These are phyloP conservation scores for Spathaspora arborariae DNA, from an alignment of 805 yeast genomes.

Conservation along the genomic window DNA sequence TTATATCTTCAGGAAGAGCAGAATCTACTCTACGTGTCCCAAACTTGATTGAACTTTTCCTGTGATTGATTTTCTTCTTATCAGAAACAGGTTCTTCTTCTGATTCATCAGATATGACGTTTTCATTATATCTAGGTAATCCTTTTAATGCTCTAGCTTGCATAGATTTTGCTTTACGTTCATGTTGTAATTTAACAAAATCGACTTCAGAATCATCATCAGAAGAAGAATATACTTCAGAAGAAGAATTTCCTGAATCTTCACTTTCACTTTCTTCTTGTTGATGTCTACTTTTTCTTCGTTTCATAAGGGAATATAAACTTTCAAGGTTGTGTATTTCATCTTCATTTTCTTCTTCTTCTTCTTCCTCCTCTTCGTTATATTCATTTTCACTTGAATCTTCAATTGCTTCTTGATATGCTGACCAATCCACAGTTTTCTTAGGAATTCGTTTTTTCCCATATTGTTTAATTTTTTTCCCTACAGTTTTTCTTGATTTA, in stretches of 20 bases:
- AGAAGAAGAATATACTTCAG: constrained; percentile 28
- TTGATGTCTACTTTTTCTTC: constrained; percentile 6
- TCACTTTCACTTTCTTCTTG: constrained; percentile 14
- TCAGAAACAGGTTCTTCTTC: neutral
- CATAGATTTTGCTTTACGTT: constrained; percentile 55
- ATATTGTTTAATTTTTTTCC: constrained; percentile 7
- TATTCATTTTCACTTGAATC: constrained; percentile 17
- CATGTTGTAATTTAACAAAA: constrained; percentile 68
- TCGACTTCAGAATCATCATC: constrained; percentile 70
- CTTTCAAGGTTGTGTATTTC: constrained; percentile 14
- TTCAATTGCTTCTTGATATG: constrained; percentile 10
- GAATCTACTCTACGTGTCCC: constrained; percentile 36
- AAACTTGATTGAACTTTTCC: constrained; percentile 17
- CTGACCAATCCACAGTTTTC: constrained; percentile 18
- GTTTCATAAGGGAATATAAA: constrained; percentile 19
- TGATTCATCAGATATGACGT: constrained; percentile 2
- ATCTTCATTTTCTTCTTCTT: constrained; percentile 8
- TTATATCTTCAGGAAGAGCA: constrained; percentile 40
- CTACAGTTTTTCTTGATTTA: constrained; percentile 9
- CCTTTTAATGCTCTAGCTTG: constrained; percentile 37
- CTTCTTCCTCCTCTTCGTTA: constrained; percentile 14
- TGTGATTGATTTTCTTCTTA: neutral
- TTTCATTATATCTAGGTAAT: constrained; percentile 9
- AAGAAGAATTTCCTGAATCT: constrained; percentile 36
- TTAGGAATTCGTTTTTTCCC: constrained; percentile 21